Conservation (phyloP, 305 asterid genomes). For the Fraxinus dipetala region DNA sequence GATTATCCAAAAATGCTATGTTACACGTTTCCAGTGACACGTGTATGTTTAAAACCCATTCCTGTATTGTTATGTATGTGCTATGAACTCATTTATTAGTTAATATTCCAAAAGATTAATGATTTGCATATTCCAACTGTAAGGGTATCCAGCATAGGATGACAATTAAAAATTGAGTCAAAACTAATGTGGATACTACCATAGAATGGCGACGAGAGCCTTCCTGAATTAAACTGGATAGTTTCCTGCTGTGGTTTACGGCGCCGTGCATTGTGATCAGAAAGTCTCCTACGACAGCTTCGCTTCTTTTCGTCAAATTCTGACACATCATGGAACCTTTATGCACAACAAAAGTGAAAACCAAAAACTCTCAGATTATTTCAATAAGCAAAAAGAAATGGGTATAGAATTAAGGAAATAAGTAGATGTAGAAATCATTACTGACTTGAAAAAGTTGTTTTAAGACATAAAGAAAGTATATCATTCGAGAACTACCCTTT, state of each 20-base stretch:
- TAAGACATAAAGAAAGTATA: not conserved
- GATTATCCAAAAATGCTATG: not conserved
- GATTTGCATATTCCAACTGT: not conserved
- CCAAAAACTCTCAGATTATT: constrained; percentile 11
- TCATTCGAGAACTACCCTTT: not conserved
- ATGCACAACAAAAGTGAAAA: not conserved
- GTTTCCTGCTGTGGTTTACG: constrained; percentile 78
- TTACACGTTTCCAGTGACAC: not conserved
- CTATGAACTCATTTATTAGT: not conserved
- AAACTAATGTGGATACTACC: constrained; percentile 36
- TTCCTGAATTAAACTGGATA: constrained; percentile 51
- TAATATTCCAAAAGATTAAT: not conserved
- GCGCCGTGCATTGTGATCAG: constrained; percentile 88
- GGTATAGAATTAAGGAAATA: not conserved
- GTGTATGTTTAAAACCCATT: not conserved
- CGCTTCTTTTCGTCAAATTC: constrained; percentile 89
- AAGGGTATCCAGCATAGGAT: not conserved
- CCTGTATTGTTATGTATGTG: not conserved
- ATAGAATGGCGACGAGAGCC: constrained; percentile 51
- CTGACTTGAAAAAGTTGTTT: not conserved
- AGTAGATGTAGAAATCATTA: not conserved
- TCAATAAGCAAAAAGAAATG: not conserved
- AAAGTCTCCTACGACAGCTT: constrained; percentile 82
- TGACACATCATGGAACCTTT: constrained; percentile 77
- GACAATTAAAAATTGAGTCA: not conserved